Base-by-base conservation (phyloP, 2,329 filamentous ascomycete genomes). In the Hypoxylon sp. region DNA sequence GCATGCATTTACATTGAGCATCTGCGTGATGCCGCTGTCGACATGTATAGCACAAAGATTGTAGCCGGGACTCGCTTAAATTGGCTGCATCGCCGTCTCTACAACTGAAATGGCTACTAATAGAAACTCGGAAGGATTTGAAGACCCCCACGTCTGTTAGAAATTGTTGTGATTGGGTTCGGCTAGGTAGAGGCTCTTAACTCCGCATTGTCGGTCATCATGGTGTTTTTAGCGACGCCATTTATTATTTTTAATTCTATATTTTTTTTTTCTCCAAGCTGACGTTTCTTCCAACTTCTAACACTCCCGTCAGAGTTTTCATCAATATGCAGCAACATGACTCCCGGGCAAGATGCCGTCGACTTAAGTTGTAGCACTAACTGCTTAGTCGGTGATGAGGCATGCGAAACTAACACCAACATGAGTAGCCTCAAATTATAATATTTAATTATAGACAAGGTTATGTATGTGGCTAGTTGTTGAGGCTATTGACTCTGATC, bases 141-240 rank as follows among this genome's bases (percentile, higher is more conserved):
- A 55, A 26, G 37, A 54, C 67, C 67, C 67, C 67, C 62, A 68
- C 66, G 56, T 42, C 3, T 6, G 44, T 48, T 51, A 52, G 47
- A 61, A 67, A 56, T 59, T 35, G 52, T 39, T 61, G 59, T 33
- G 48, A 60, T 37, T 31, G 26, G 22, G n/a, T 46, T 63, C 46
- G 54, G 44, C 42, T 55, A 22, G 48, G 33, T 55, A 22, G 50
- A 70, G 22, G 52, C 37, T 47, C 31, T 44, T 42, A 58, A 52
- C 44, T 62, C 55, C 53, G 53, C 54, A 56, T 46, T 51, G 37
- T 50, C 62, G 37, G 48, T 42, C 57, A 59, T 65, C 65, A 51
- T 46, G 37, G 56, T 68, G 39, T 63, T 60, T 54, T 54, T 37
- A 63, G 22, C 54, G 29, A 22, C 14, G 47, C 58, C 62, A 59